Evolutionary conservation across 2,329 filamentous ascomycete species (phyloP), one percentile per base, ranked within the genome.

Genomic region (Rhynchosporium graminicola): DNA sequence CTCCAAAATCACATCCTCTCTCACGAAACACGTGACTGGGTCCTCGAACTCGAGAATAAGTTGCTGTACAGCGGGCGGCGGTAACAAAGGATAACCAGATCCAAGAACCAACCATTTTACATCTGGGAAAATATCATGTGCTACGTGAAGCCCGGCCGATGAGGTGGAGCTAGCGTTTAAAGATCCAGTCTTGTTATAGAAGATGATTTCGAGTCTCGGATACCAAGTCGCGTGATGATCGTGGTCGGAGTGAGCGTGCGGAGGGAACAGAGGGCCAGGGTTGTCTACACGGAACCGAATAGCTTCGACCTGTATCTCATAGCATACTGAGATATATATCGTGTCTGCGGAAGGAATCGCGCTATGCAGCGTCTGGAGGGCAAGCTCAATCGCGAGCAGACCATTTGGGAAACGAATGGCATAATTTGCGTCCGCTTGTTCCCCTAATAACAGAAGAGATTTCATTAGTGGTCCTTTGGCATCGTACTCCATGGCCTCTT

Each of bases 1-100:
- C 68, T 78, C 74, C 54, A 65, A 66, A 36, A 67, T 69, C 1
- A 73, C 74, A 6, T 71, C 63, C 0, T 33, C 57, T 38, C 75
- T 74, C 2, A 66, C 62, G 61, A 76, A 77, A 62, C 76, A 77
- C 3, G 75, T 77, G 28, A 77, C 67, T 0, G 71, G 69, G 9
- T 46, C 60, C 48, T 67, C 50, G 56, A 70, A 71, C 5, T 68
- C 66, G 3, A 61, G n/a, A 15, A 68, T 61, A 3, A 77, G 67
- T 15, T 70, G 68, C n/a, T 62, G 63, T 2, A 77, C 58, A 8
- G 72, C 68, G 2, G 67, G 55, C 3, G 63, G 55, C 0, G 70
- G 68, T 5, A 77, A 60, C 6, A 76, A 67, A 1, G 76, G 75
- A 63, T 72, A 77, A 52, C 76, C 72, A 57, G 73, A 76, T 2